phyloP scores from a whole-genome alignment of 2,329 filamentous ascomycete species.

The Pseudomassariella vexata region DNA sequence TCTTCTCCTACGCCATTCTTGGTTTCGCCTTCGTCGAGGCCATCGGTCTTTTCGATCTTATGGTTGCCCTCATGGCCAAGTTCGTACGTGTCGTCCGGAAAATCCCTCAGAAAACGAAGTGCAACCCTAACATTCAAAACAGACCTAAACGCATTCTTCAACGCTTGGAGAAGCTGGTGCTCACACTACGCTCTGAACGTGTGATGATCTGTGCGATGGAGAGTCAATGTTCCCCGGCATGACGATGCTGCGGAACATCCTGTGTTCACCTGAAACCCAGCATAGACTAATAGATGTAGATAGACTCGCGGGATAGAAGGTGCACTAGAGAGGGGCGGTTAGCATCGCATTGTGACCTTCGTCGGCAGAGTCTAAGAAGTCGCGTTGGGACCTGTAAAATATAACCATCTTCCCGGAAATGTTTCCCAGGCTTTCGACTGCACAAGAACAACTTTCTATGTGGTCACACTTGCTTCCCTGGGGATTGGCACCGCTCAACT shows the following conservation, averaged over 20 bases:
- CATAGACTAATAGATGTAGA: slow-evolving; percentile 28
- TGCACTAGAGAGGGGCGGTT: slow-evolving; percentile 18
- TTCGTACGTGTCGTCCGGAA: slow-evolving; percentile 52
- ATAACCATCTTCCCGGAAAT: slow-evolving; percentile 11
- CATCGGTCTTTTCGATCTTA: slow-evolving; percentile 83
- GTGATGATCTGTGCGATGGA: slow-evolving; percentile 21
- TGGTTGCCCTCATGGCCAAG: slow-evolving; percentile 93
- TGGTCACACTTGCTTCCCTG: not conserved
- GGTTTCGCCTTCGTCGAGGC: slow-evolving; percentile 94
- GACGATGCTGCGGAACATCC: slow-evolving; percentile 13
- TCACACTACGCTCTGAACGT: slow-evolving; percentile 21
- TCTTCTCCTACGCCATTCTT: slow-evolving; percentile 94
- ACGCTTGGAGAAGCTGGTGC: slow-evolving; percentile 21
- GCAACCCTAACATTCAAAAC: slow-evolving; percentile 9
- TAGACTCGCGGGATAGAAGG: slow-evolving; percentile 16
- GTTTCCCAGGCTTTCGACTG: slow-evolving; percentile 3
- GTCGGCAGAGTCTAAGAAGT: slow-evolving; percentile 20
- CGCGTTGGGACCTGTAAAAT: slow-evolving; percentile 17
- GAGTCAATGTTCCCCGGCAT: slow-evolving; percentile 15
- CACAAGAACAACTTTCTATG: slow-evolving; percentile 3
- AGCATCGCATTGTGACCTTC: slow-evolving; percentile 24
- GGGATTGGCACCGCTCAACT: not conserved
- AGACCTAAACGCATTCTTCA: slow-evolving; percentile 27
- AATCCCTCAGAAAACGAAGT: slow-evolving; percentile 11
- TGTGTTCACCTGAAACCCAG: slow-evolving; percentile 24